phyloP scores from a whole-genome alignment of 1,284 basidiomycete species.

The Termitomyces sp. region DNA sequence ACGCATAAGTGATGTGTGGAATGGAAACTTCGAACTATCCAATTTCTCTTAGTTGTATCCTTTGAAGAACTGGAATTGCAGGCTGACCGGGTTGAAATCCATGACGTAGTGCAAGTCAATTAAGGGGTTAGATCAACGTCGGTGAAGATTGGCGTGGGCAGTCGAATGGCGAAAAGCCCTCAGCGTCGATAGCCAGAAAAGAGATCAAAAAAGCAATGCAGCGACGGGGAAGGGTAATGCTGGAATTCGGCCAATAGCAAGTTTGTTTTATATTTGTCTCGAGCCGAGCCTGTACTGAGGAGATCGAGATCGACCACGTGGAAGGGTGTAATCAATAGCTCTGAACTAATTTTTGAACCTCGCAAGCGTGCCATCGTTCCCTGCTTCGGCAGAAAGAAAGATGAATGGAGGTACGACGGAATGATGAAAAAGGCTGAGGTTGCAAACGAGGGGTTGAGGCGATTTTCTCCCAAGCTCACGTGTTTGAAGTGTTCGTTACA shows the following conservation, averaged over 20 bases:
- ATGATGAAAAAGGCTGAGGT: not conserved
- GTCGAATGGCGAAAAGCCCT: conserved; percentile 19
- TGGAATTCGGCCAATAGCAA: not conserved
- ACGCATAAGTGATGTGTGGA: conserved; percentile 77
- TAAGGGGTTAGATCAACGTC: conserved; percentile 3
- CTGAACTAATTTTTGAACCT: not conserved
- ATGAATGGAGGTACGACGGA: not conserved
- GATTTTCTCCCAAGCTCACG: not conserved
- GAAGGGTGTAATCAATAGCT: not conserved
- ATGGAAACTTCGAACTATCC: conserved; percentile 64
- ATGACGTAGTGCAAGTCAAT: conserved; percentile 18
- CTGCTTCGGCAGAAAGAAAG: not conserved
- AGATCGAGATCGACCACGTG: conserved; percentile 14
- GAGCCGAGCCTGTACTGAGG: conserved; percentile 10
- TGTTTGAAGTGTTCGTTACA: not conserved
- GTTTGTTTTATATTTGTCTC: conserved; percentile 18
- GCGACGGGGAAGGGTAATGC: conserved; percentile 5
- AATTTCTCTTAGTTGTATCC: not conserved
- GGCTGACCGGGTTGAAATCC: conserved; percentile 20
- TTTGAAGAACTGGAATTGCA: not conserved
- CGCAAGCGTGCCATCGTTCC: not conserved
- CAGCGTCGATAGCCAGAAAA: conserved; percentile 5
- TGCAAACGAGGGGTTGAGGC: not conserved
- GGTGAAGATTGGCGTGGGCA: conserved; percentile 5
- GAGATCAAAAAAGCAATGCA: conserved; percentile 6